Base-by-base conservation (phyloP, 2,329 filamentous ascomycete species). In the Fusarium chaquense region DNA sequence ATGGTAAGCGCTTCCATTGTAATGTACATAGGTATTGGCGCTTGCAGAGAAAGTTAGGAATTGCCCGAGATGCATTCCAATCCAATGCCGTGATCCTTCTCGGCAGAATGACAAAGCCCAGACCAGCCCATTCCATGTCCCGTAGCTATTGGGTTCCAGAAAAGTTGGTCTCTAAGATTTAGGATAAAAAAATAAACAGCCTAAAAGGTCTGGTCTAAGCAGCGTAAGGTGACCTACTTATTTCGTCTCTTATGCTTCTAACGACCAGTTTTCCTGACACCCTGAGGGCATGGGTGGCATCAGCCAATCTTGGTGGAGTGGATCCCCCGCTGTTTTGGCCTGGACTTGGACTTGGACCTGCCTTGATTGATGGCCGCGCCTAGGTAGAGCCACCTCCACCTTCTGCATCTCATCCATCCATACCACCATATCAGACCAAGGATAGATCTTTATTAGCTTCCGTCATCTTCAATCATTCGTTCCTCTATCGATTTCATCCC, bases 381-480 rank as follows among this genome's bases (percentile, higher is more conserved):
- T 22, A 40, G n/a, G n/a, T n/a, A n/a, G n/a, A 41, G 18, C 66
- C 61, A 70, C 62, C 44, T 70, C 61, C 56, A 69, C 62, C 40
- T 67, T 61, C 58, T 56, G 49, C 41, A 26, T 47, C 49, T 44
- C 36, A 55, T 53, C 47, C 50, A 50, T 61, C 50, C 32, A 54
- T 20, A 24, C 46, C 30, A 18, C 41, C 45, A 51, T 35, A 40
- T 24, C 33, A 51, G 16, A 35, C 46, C 20, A 24, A 49, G 20
- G 18, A 38, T 51, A n/a, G 33, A 46, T 51, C 30, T 38, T 58
- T 69, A n/a, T n/a, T n/a, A 51, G 50, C 44, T 35, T 51, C 22
- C 47, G 47, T 36, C 66, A 53, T 65, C 61, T 60, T 59, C 46
- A 63, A 67, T 45, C 59, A 59, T 70, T 45, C 51, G 41, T 65